Conservation (phyloP, 192 early-diverging fungal genomes). For the Gonapodya prolifera region DNA sequence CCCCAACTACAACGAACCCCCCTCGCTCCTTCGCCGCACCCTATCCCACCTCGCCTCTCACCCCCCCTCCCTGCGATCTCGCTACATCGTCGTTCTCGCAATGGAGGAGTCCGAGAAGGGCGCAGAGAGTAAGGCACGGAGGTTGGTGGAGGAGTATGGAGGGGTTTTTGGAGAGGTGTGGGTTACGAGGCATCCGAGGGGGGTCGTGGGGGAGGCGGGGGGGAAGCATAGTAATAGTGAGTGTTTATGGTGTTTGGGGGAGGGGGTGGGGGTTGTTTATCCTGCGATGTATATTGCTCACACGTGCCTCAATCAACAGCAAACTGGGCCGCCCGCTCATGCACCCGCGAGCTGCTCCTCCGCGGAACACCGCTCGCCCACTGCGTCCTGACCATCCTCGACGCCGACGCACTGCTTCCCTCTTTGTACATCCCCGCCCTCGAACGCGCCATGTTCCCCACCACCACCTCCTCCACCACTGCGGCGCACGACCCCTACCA, state of each 20-base stretch:
- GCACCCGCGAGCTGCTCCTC: not conserved
- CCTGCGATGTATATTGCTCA: too few relatives aligned
- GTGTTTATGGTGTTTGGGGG: too few relatives aligned
- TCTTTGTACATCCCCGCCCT: slow-evolving; percentile 38
- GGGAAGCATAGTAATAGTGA: slow-evolving; percentile 56
- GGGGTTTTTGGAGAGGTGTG: slow-evolving; percentile 52
- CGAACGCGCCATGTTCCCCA: slow-evolving; percentile 20
- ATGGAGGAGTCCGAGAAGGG: slow-evolving; percentile 59
- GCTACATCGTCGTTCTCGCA: slow-evolving; percentile 52
- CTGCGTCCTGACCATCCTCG: slow-evolving; percentile 55
- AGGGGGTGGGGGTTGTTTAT: too few relatives aligned
- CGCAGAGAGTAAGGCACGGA: slow-evolving; percentile 38
- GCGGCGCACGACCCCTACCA: slow-evolving; percentile 32
- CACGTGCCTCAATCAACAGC: not conserved
- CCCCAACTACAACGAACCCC: slow-evolving; percentile 57
- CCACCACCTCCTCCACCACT: too few relatives aligned
- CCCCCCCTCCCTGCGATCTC: slow-evolving; percentile 12
- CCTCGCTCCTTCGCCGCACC: slow-evolving; percentile 51
- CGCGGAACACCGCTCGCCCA: not conserved
- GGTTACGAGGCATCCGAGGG: slow-evolving; percentile 51
- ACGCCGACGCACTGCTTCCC: slow-evolving; percentile 61
- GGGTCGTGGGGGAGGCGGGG: slow-evolving; percentile 50
- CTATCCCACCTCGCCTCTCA: slow-evolving; percentile 45
- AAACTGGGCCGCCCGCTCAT: slow-evolving; percentile 28
- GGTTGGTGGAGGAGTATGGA: slow-evolving; percentile 34